These are phyloP conservation scores for Glycine tomentella DNA, from an alignment of 306 rosid genomes.

Conservation along the genomic window DNA sequence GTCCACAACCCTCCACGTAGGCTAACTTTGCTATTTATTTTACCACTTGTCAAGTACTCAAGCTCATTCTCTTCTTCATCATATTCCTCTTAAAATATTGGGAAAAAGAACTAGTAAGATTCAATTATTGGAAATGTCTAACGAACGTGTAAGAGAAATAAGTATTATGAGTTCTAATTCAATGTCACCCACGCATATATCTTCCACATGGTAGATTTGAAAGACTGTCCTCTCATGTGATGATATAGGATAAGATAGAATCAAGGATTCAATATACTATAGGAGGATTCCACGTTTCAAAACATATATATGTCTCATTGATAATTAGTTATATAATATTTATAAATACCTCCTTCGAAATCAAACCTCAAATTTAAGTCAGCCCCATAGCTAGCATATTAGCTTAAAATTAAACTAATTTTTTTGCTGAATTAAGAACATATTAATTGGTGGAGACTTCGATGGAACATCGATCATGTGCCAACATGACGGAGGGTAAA, in stretches of 20 bases:
- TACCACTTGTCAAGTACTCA: neutral
- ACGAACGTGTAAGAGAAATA: constrained; percentile 37
- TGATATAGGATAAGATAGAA: constrained; percentile 60
- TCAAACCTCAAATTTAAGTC: neutral
- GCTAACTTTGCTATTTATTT: neutral
- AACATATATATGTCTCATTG: neutral
- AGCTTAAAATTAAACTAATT: neutral
- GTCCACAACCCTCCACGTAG: constrained; percentile 27
- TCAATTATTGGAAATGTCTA: constrained; percentile 34
- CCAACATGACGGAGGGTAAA: constrained; percentile 30
- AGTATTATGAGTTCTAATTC: constrained; percentile 15
- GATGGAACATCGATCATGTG: constrained; percentile 45
- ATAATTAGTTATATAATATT: neutral
- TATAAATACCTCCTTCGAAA: neutral
- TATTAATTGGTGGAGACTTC: constrained; percentile 37
- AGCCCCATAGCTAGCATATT: neutral
- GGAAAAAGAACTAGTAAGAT: constrained; percentile 4
- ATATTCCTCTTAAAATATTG: neutral
- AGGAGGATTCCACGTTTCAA: neutral
- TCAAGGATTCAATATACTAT: constrained; percentile 47
- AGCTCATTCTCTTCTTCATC: neutral
- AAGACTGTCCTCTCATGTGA: constrained; percentile 49
- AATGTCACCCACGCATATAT: neutral
- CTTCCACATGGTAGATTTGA: constrained; percentile 46
- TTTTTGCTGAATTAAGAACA: constrained; percentile 14